Evolutionary conservation across 441 rosid genomes (phyloP).

Genomic region (Aleurites moluccanus): DNA sequence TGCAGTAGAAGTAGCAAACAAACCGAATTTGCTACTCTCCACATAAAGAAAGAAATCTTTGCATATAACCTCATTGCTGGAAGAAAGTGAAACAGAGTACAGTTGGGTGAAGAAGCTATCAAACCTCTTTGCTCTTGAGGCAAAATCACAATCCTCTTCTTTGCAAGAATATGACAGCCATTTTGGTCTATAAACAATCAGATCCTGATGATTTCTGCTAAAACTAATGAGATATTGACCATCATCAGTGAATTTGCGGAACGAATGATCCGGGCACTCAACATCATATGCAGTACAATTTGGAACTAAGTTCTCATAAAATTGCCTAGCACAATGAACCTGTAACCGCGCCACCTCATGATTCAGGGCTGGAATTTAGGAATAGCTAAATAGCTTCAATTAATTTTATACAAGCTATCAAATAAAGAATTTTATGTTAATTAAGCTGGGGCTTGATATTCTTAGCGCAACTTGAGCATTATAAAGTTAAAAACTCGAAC

Average conservation of each 20-base stretch:
- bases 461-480: not conserved
- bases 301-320: slow-evolving; percentile 93
- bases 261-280: slow-evolving; percentile 84
- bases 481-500: not conserved
- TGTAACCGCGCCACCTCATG: slow-evolving; percentile 33
- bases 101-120: slow-evolving; percentile 87
- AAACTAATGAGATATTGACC: slow-evolving; percentile 90
- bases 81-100: slow-evolving; percentile 71
- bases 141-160: slow-evolving; percentile 62
- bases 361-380: slow-evolving; percentile 6
- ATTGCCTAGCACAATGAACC: slow-evolving; percentile 79
- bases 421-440: not conserved
- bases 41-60: slow-evolving; percentile 89
- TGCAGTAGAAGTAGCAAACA: slow-evolving; percentile 89
- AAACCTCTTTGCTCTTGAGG: slow-evolving; percentile 64
- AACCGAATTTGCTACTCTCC: slow-evolving; percentile 63
- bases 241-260: slow-evolving; percentile 93
- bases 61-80: slow-evolving; percentile 78
- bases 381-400: slow-evolving; percentile 6
- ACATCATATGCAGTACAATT: slow-evolving; percentile 78
- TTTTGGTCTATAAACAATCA: slow-evolving; percentile 86
- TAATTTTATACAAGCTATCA: not conserved
- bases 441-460: not conserved
- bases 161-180: slow-evolving; percentile 78
- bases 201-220: slow-evolving; percentile 79